Evolutionary conservation across 768 basidiomycete genomes (phyloP).

Genomic region (Tulasnella sp.): DNA sequence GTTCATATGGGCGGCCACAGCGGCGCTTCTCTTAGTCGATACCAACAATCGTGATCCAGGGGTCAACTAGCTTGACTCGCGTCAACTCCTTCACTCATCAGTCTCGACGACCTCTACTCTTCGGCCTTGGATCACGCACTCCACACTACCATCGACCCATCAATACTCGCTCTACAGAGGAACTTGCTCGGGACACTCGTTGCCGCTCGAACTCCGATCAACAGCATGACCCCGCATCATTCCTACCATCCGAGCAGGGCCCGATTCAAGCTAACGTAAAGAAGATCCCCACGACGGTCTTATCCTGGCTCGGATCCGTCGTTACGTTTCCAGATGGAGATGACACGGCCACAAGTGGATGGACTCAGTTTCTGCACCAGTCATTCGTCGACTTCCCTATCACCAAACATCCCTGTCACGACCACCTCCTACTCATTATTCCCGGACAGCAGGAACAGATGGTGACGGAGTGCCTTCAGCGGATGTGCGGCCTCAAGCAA

Average conservation of each 20-base stretch:
- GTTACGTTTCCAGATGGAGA: neutral
- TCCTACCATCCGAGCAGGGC: neutral
- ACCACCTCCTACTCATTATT: neutral
- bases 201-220: neutral
- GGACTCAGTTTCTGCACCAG: too few relatives aligned
- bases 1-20: neutral
- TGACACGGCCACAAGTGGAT: too few relatives aligned
- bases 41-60: neutral
- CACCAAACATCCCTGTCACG: too few relatives aligned
- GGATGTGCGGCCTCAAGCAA: neutral
- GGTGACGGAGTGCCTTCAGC: neutral
- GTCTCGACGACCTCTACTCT: neutral
- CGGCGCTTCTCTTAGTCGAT: neutral
- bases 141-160: neutral
- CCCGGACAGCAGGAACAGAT: neutral
- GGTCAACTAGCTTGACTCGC: neutral
- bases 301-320: neutral
- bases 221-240: neutral
- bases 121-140: neutral
- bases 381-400: too few relatives aligned
- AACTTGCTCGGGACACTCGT: neutral
- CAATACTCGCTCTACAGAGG: neutral
- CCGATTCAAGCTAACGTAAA: neutral
- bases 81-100: neutral
- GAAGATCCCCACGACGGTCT: neutral